Evolutionary conservation across 148 eudicot species (phyloP).

Genomic region (Oxyria digyna): DNA sequence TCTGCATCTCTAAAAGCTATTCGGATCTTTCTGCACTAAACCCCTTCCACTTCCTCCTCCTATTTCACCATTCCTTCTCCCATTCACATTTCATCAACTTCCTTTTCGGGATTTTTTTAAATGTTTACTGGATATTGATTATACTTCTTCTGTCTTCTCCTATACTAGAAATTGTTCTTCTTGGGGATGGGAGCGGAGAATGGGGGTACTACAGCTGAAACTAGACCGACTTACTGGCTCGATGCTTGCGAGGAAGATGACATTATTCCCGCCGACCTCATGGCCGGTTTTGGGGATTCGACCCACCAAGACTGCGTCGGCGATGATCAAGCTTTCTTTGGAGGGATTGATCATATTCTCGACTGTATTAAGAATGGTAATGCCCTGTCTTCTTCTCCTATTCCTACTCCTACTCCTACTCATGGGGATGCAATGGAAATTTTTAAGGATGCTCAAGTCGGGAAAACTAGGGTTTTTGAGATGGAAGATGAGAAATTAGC

Average conservation of each 20-base stretch:
- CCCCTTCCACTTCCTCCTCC: background rate
- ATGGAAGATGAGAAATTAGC: constrained; percentile 10
- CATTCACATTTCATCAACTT: too few species aligned
- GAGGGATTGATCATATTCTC: constrained; percentile 62
- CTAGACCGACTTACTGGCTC: constrained; percentile 61
- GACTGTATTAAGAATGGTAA: constrained; percentile 48
- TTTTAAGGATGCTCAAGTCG: background rate
- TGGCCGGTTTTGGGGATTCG: constrained; percentile 21
- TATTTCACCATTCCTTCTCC: background rate
- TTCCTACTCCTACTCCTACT: background rate
- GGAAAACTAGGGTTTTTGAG: constrained; percentile 7
- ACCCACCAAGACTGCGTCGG: constrained; percentile 11
- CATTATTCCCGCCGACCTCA: constrained; percentile 35
- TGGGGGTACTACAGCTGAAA: constrained; percentile 17
- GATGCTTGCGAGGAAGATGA: constrained; percentile 80
- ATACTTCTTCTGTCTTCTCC: background rate
- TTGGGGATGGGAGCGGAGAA: constrained; percentile 7
- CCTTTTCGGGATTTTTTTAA: background rate
- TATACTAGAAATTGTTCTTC: background rate
- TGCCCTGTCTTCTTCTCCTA: constrained; percentile 20
- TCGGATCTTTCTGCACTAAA: background rate
- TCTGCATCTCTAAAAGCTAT: constrained; percentile 13
- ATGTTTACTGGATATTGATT: background rate
- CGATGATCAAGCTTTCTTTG: constrained; percentile 44
- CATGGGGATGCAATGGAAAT: constrained; percentile 10